Percentiles rank a stretch among this genome's conserved stretches.
These are phyloP conservation scores for Penicillium thymicola DNA, from an alignment of 2,329 filamentous ascomycete genomes.

Conservation along the genomic window DNA sequence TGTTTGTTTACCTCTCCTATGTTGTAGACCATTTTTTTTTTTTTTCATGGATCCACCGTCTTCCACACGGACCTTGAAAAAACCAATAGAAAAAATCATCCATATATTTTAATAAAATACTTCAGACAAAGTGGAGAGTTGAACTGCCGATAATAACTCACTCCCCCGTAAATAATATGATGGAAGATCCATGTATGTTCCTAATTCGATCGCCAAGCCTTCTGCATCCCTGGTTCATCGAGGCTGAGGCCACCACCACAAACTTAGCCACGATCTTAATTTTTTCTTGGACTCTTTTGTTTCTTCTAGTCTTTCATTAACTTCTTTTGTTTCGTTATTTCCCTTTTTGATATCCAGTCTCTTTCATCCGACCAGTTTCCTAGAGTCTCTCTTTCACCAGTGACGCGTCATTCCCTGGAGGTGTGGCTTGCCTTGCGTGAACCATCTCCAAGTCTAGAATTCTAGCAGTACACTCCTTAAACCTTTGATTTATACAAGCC, in stretches of 20 bases:
- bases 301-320: constrained; percentile 15
- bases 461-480: constrained; percentile 3
- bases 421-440: constrained; percentile 13
- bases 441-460: background rate
- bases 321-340: constrained; percentile 5
- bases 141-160: background rate
- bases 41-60: background rate
- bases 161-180: background rate
- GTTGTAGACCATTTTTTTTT: background rate
- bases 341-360: constrained; percentile 2
- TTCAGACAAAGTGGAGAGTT: background rate
- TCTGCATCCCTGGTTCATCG: constrained; percentile 7
- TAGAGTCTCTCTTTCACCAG: constrained; percentile 11
- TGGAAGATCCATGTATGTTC: background rate
- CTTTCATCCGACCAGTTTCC: constrained; percentile 2
- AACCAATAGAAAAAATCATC: background rate
- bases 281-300: constrained; percentile 1
- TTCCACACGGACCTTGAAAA: background rate
- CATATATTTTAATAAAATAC: background rate
- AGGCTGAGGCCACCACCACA: constrained; percentile 7
- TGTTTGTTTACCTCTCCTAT: background rate
- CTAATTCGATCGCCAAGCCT: constrained; percentile 12
- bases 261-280: constrained; percentile 10
- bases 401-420: constrained; percentile 15
- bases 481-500: background rate